A percentile compares a stretch with the other conserved stretches of the same genome.
Conservation (phyloP, 78 protist genomes). For the Speleostelium caveatum region DNA sequence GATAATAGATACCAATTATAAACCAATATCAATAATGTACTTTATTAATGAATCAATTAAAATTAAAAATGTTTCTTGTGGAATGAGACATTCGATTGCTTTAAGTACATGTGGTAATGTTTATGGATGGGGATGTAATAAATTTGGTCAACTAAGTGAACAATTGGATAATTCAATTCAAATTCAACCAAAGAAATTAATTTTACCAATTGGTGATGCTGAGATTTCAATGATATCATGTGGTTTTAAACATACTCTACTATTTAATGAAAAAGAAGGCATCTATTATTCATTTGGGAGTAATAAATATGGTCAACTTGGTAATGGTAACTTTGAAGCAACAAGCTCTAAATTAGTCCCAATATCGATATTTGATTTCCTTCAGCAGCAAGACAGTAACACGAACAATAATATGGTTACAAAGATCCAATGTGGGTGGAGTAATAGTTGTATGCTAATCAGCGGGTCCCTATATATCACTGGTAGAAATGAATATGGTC, state of each 20-base stretch:
- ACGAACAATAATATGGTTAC: too few species aligned
- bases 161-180: background rate
- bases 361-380: too few species aligned
- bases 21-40: slow-evolving; percentile 6
- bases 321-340: background rate
- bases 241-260: slow-evolving; percentile 38
- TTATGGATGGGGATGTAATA: slow-evolving; percentile 75
- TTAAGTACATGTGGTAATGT: background rate
- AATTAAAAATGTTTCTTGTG: slow-evolving; percentile 29
- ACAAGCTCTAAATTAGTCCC: background rate
- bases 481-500: slow-evolving; percentile 69
- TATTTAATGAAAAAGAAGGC: background rate
- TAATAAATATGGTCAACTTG: slow-evolving; percentile 57
- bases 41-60: background rate
- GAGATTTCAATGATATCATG: background rate
- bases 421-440: slow-evolving; percentile 31
- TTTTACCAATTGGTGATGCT: background rate
- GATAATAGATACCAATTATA: background rate
- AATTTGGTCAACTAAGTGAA: slow-evolving; percentile 42
- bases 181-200: background rate
- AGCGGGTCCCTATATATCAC: slow-evolving; percentile 14
- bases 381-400: too few species aligned
- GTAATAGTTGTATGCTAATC: slow-evolving; percentile 40
- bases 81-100: slow-evolving; percentile 48
- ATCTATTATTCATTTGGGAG: slow-evolving; percentile 2